Conservation (phyloP, 805 yeast species). For the Kluyveromyces aestuarii region DNA sequence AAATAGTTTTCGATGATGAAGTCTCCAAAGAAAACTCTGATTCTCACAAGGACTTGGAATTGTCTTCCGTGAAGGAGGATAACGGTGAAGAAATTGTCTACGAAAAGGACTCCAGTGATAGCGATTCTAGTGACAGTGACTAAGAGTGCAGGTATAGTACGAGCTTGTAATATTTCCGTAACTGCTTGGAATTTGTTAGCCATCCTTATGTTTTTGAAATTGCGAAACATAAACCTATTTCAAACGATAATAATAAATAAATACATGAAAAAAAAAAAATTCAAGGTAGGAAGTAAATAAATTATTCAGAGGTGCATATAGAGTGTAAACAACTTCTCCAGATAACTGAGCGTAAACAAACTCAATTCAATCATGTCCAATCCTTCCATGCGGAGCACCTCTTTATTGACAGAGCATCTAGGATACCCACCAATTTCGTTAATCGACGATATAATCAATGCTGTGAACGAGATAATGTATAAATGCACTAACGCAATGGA, state of each 20-base stretch:
- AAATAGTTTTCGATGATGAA: constrained; percentile 43
- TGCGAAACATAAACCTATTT: too few relatives aligned
- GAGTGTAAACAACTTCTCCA: neutral
- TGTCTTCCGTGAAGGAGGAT: constrained; percentile 26
- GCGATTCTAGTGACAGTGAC: constrained; percentile 22
- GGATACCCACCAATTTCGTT: constrained; percentile 77
- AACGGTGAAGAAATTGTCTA: constrained; percentile 29
- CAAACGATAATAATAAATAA: too few relatives aligned
- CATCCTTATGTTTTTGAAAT: too few relatives aligned
- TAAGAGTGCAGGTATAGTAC: neutral
- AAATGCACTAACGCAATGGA: constrained; percentile 76
- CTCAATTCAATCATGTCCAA: constrained; percentile 22
- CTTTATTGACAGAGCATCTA: constrained; percentile 72
- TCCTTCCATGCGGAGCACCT: constrained; percentile 33
- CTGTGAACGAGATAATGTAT: constrained; percentile 76
- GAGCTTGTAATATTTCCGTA: too few relatives aligned
- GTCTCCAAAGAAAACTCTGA: constrained; percentile 28
- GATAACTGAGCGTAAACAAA: neutral
- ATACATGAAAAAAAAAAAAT: too few relatives aligned
- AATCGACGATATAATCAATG: constrained; percentile 81
- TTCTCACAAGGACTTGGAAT: constrained; percentile 27
- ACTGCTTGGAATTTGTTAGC: too few relatives aligned
- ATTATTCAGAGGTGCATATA: neutral
- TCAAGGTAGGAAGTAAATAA: neutral
- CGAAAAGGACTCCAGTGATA: constrained; percentile 25